phyloP scores from a whole-genome alignment of 352 stramenopile genomes.

The Globisporangium iwayamae region DNA sequence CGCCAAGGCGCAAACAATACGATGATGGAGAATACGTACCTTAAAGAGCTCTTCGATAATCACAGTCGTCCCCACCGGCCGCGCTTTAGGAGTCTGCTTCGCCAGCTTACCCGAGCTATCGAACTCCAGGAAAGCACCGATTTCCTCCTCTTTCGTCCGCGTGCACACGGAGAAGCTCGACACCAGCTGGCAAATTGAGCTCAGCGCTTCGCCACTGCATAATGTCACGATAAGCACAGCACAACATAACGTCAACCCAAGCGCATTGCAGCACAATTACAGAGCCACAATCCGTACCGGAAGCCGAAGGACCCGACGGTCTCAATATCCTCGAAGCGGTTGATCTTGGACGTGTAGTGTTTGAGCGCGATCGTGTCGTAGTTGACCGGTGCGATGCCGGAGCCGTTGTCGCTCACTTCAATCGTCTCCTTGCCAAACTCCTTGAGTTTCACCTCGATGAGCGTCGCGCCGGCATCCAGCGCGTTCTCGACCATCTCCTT shows the following conservation, averaged over 20 bases:
- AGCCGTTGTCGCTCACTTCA: constrained; percentile 96
- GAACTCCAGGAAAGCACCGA: constrained; percentile 88
- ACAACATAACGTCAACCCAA: not conserved
- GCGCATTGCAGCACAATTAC: not conserved
- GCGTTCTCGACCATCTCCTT: constrained; percentile 98
- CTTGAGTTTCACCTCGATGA: constrained; percentile 88
- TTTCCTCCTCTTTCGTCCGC: constrained; percentile 52
- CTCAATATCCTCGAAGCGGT: constrained; percentile 93
- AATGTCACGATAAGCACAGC: not conserved
- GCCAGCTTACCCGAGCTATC: constrained; percentile 58
- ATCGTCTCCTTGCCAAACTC: constrained; percentile 91
- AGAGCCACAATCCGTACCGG: constrained; percentile 33
- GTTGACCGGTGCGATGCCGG: constrained; percentile 78
- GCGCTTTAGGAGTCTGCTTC: constrained; percentile 48
- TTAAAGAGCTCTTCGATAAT: constrained; percentile 92
- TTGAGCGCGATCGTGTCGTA: constrained; percentile 83
- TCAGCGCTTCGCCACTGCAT: constrained; percentile 91
- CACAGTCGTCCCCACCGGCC: constrained; percentile 92
- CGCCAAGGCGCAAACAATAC: not conserved
- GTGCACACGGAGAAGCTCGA: constrained; percentile 87
- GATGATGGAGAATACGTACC: constrained; percentile 16
- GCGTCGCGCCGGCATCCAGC: constrained; percentile 61
- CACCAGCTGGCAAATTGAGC: constrained; percentile 92
- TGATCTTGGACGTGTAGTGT: constrained; percentile 96
- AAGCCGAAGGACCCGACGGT: constrained; percentile 91